Base-by-base conservation (phyloP, 495 filamentous ascomycete genomes). In the Pyrenula aspistea region DNA sequence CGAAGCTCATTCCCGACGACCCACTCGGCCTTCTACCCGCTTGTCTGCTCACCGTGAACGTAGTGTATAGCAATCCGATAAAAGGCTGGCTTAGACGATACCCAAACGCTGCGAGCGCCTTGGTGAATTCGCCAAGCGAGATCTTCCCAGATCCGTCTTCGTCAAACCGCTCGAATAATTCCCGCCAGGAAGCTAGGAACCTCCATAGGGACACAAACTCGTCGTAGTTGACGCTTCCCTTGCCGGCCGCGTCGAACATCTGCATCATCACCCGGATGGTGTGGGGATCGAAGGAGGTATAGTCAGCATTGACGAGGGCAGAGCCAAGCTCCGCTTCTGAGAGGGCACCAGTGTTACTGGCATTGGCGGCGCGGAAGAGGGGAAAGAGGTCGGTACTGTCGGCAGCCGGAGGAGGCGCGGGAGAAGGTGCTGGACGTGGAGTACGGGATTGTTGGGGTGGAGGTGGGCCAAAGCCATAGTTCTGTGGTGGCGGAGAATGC, bases 251-350 rank as follows among this genome's bases (percentile, higher is more conserved):
- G 73, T 97, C 93, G 71, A 98, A 98, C 93, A 97, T 97, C 65
- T 79, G 83, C 59, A 97, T 96, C 93, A 98, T 97, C 89, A 96
- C 94, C 59, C 86, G 85, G 57, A 98, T 89, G 2, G 93, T 98
- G 61, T 95, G 88, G n/a, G 85, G 83, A 71, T 98, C 94, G 68
- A 98, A 98, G 2, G 86, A 80, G 2, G 88, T 86, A 78, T 84
- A 97, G 74, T 98, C 93, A 49, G 90, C 92, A 68, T 98, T 98
- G 48, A 98, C 94, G 10, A 98, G 83, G 11, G 93, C 93, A 0
- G 88, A 86, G 10, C 88, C 83, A 19, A 98, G 87, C 69, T 98
- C 93, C 59, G 77, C 73, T 67, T 97, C 94, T 1, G 85, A 88
- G 48, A 98, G 78, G 55, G 89, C 80, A 22, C 91, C 91, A 51